phyloP scores from a whole-genome alignment of 1,139 yeast genomes.

The Candida smagusa region DNA sequence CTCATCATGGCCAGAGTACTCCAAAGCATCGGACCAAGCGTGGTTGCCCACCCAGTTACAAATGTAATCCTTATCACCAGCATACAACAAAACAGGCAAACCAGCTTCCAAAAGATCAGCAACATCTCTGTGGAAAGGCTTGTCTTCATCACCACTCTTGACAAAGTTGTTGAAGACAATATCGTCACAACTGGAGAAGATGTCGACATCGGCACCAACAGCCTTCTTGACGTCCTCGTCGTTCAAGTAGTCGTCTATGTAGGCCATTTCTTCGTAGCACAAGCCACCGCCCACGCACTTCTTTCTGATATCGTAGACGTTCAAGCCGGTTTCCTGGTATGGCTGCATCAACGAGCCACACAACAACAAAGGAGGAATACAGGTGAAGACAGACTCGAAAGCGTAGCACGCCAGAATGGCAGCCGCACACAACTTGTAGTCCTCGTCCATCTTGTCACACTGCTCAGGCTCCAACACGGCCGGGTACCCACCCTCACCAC shows the following conservation, averaged over 20 bases:
- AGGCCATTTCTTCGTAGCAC: constrained; percentile 59
- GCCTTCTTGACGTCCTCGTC: constrained; percentile 58
- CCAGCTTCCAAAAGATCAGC: constrained; percentile 54
- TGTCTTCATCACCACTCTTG: constrained; percentile 58
- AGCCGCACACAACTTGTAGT: constrained; percentile 56
- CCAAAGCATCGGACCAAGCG: constrained; percentile 32
- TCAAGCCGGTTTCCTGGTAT: constrained; percentile 57
- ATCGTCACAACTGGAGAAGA: constrained; percentile 54
- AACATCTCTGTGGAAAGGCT: constrained; percentile 64
- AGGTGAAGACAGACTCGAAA: constrained; percentile 41
- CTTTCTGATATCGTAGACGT: constrained; percentile 66
- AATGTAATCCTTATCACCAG: constrained; percentile 39
- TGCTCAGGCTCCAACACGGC: constrained; percentile 59
- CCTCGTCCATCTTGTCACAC: constrained; percentile 51
- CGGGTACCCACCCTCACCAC: constrained; percentile 77
- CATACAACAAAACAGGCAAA: constrained; percentile 36
- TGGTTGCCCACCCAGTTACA: constrained; percentile 43
- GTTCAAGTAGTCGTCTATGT: constrained; percentile 59
- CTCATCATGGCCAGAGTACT: constrained; percentile 24
- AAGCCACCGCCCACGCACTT: constrained; percentile 50
- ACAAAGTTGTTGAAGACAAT: constrained; percentile 55
- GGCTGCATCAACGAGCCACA: constrained; percentile 45
- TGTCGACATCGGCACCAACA: constrained; percentile 56
- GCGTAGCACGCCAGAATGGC: constrained; percentile 53
- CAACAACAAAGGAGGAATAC: constrained; percentile 53